Evolutionary conservation across 176 grass and related monocot genomes (phyloP).

Genomic region (Phragmites australis): DNA sequence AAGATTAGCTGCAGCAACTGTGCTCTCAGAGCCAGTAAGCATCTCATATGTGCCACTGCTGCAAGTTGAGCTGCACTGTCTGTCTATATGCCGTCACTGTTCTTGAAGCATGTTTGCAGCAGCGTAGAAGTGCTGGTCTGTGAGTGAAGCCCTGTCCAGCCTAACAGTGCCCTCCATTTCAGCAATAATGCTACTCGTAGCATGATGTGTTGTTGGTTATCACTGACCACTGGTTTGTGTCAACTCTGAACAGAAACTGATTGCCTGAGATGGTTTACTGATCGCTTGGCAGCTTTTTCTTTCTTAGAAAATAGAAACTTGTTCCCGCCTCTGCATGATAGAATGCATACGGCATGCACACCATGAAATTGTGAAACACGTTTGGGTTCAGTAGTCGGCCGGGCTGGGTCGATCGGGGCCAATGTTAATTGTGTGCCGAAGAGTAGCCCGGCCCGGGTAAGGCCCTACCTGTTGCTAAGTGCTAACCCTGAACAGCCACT

Average conservation of each 20-base stretch:
- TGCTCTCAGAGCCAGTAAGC: not conserved
- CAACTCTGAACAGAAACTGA: not conserved
- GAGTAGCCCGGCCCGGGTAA: not conserved
- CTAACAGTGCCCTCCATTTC: conserved; percentile 26
- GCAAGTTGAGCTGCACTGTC: not conserved
- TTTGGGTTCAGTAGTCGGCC: not conserved
- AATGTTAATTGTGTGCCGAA: not conserved
- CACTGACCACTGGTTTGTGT: not conserved
- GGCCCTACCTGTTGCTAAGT: not conserved
- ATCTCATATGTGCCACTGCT: not conserved
- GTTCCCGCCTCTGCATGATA: no score
- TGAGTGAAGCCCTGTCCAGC: conserved; percentile 19
- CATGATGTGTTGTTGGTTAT: conserved; percentile 17
- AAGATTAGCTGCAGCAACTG: conserved; percentile 19
- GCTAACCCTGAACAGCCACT: not conserved
- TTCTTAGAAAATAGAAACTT: no score
- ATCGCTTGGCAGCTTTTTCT: not conserved
- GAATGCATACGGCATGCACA: no score
- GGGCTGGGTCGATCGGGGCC: not conserved
- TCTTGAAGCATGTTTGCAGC: not conserved
- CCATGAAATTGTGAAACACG: not conserved
- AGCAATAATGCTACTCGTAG: not conserved
- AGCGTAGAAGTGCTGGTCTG: not conserved
- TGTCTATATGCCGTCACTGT: conserved; percentile 4
- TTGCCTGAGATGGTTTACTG: not conserved